Conservation (phyloP, 2,329 filamentous ascomycete genomes). For the Neophaeococcomyces mojaviensis region DNA sequence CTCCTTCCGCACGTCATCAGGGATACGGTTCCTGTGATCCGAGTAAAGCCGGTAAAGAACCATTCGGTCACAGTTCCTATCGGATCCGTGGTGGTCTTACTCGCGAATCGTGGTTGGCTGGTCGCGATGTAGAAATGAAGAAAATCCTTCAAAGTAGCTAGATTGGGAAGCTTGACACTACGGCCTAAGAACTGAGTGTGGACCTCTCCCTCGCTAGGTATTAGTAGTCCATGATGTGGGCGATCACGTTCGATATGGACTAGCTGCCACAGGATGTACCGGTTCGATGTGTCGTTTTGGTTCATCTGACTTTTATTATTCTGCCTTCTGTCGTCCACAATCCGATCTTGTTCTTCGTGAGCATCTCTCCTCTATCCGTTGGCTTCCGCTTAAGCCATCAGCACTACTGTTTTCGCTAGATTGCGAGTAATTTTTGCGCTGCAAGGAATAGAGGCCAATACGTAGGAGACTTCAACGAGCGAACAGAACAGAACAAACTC, state of each 20-base stretch:
- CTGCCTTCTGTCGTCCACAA: not conserved
- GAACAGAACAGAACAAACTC: no score
- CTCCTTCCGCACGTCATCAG: constrained; percentile 13
- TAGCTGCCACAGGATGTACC: constrained; percentile 1
- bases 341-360: not conserved
- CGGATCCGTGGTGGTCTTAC: not conserved
- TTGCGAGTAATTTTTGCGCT: not conserved
- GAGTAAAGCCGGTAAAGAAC: constrained; percentile 13
- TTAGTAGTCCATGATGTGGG: not conserved
- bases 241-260: not conserved
- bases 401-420: not conserved
- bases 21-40: constrained; percentile 10
- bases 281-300: not conserved
- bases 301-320: constrained; percentile 1
- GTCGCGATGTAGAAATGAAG: constrained; percentile 3
- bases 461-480: no score
- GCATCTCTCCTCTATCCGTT: not conserved
- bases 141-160: constrained; percentile 6
- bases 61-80: constrained; percentile 8
- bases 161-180: not conserved
- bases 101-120: not conserved
- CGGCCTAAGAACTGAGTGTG: not conserved
- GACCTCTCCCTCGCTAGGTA: constrained; percentile 3
- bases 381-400: not conserved
- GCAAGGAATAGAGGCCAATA: no score